These are phyloP conservation scores for Inga leiocalycina DNA, from an alignment of 306 rosid species.

Conservation along the genomic window DNA sequence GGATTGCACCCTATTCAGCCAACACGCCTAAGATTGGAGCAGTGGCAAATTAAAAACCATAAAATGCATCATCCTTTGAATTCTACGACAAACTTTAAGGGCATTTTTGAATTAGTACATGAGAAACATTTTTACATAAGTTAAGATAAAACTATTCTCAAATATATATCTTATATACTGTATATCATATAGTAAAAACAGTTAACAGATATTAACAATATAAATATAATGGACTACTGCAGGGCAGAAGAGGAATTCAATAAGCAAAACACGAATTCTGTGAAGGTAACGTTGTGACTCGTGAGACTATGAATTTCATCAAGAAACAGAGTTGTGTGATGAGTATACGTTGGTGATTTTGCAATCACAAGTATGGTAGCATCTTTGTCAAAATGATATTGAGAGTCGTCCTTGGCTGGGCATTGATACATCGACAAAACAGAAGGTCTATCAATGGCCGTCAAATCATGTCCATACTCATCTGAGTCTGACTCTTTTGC, in stretches of 20 bases:
- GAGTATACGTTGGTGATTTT: background rate
- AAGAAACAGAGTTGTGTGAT: background rate
- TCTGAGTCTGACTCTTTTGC: background rate
- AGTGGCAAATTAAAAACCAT: background rate
- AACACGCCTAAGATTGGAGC: background rate
- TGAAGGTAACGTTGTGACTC: too few relatives aligned
- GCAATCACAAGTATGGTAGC: background rate
- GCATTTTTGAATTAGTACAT: too few relatives aligned
- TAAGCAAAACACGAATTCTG: too few relatives aligned
- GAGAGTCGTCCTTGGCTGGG: background rate
- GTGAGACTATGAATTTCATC: too few relatives aligned
- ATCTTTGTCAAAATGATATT: background rate
- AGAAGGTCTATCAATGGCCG: background rate
- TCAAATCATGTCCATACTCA: background rate
- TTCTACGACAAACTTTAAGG: too few relatives aligned
- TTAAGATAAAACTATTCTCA: too few relatives aligned
- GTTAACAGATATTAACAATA: too few relatives aligned
- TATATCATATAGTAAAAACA: too few relatives aligned
- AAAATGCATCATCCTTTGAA: background rate
- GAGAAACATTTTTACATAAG: too few relatives aligned
- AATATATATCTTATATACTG: too few relatives aligned
- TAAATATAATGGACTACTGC: background rate
- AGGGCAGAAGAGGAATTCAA: background rate
- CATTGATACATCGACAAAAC: background rate
- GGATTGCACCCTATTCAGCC: conserved; percentile 5